Evolutionary conservation across 306 rosid genomes (phyloP).

Genomic region (Urtica urens): DNA sequence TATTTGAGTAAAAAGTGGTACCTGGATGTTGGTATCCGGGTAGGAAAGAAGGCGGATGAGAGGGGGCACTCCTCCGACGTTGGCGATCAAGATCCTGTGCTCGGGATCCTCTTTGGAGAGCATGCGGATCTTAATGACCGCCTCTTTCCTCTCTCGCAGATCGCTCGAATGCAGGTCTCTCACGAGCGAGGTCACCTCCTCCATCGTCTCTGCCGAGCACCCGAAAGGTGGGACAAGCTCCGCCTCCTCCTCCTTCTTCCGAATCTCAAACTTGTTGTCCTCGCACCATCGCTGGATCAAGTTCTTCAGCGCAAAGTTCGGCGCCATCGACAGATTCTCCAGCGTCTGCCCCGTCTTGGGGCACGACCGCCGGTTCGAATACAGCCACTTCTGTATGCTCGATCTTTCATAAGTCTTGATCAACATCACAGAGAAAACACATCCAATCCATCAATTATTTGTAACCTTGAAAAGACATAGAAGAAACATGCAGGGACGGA

Average conservation of each 20-base stretch:
- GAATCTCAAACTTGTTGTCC: conserved; percentile 43
- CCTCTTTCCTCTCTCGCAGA: conserved; percentile 48
- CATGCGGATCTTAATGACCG: conserved; percentile 60
- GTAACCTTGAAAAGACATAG: too few relatives aligned
- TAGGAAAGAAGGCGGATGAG: conserved; percentile 52
- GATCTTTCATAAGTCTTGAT: conserved; percentile 73
- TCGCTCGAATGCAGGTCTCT: conserved; percentile 34
- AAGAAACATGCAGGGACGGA: too few relatives aligned
- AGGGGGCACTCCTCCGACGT: conserved; percentile 64
- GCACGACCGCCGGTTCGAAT: conserved; percentile 44
- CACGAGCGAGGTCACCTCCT: conserved; percentile 44
- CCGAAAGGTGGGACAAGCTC: conserved; percentile 21
- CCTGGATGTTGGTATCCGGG: conserved; percentile 62
- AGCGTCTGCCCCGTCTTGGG: conserved; percentile 42
- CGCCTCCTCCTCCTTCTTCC: conserved; percentile 20
- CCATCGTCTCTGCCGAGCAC: conserved; percentile 20
- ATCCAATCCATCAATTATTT: neutral
- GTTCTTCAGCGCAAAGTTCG: conserved; percentile 48
- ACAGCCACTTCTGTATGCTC: conserved; percentile 80
- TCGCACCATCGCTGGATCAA: conserved; percentile 61
- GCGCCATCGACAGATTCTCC: conserved; percentile 39
- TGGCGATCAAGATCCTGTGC: conserved; percentile 53
- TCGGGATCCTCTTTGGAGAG: conserved; percentile 73
- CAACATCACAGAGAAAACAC: conserved; percentile 5
- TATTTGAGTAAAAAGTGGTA: too few relatives aligned